A percentile compares a stretch with the other conserved stretches of the same genome.
Evolutionary conservation across 2,329 filamentous ascomycete species (phyloP).

Genomic region (Endothia cerciana): DNA sequence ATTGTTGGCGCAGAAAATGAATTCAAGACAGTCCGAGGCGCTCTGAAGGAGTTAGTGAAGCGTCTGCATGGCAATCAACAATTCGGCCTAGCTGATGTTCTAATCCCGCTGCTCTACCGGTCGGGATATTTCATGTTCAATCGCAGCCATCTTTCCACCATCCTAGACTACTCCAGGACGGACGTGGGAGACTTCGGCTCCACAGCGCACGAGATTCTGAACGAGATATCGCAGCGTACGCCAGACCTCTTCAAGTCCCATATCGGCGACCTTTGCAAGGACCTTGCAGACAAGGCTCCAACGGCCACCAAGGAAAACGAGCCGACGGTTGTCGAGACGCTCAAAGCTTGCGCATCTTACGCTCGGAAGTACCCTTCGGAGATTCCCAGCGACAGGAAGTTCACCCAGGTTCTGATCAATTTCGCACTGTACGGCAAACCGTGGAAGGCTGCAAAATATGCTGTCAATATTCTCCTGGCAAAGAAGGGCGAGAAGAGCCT

Average conservation of each 20-base stretch:
- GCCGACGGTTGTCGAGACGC: conserved; percentile 77
- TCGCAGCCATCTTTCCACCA: conserved; percentile 86
- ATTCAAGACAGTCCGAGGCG: conserved; percentile 87
- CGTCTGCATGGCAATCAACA: conserved; percentile 72
- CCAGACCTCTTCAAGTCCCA: conserved; percentile 92
- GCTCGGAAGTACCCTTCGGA: conserved; percentile 84
- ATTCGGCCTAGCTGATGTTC: conserved; percentile 72
- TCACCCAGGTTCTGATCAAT: conserved; percentile 77
- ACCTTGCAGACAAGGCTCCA: conserved; percentile 80
- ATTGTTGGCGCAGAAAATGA: conserved; percentile 84
- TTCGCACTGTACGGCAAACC: conserved; percentile 85
- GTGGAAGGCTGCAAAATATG: conserved; percentile 86
- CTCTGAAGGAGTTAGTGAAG: conserved; percentile 87
- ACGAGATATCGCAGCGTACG: conserved; percentile 87
- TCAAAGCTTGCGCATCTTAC: conserved; percentile 93
- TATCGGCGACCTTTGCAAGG: conserved; percentile 86
- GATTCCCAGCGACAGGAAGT: conserved; percentile 78
- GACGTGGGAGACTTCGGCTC: conserved; percentile 78
- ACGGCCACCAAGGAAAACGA: conserved; percentile 70
- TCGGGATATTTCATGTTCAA: conserved; percentile 88
- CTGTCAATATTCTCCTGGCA: conserved; percentile 85
- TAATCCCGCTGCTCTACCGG: conserved; percentile 82
- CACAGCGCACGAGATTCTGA: conserved; percentile 85
- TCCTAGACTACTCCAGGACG: conserved; percentile 84
- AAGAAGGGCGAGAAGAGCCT: conserved; percentile 71